A percentile compares a stretch with the other conserved stretches of the same genome.
Conservation (phyloP, 441 rosid genomes). For the Adansonia grandidieri region DNA sequence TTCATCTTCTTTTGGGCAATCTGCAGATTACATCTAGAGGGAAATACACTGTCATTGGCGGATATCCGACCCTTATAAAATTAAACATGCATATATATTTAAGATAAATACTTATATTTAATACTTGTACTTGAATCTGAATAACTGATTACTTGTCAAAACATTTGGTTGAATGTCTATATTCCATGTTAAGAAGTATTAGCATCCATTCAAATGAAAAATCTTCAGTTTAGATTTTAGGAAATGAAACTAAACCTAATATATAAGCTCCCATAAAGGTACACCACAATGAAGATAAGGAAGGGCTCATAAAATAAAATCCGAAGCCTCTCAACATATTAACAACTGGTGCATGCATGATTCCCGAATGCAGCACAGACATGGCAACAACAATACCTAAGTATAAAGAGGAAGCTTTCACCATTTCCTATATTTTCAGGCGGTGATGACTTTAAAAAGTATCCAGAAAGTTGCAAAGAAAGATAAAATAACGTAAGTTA, state of each 20-base stretch:
- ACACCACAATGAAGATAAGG: background rate
- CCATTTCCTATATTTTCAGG: background rate
- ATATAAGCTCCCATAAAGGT: background rate
- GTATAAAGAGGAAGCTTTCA: background rate
- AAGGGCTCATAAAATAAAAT: background rate
- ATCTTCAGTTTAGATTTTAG: background rate
- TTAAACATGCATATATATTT: too few species aligned
- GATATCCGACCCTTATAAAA: too few species aligned
- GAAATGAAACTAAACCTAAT: background rate
- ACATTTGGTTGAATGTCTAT: background rate
- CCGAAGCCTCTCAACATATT: background rate
- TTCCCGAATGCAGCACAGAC: background rate
- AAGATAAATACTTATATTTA: too few species aligned
- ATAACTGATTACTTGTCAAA: conserved; percentile 24
- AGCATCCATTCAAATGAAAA: background rate
- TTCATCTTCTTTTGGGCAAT: conserved; percentile 39
- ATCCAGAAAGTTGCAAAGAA: background rate
- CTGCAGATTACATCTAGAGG: conserved; percentile 27
- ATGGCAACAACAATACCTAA: too few species aligned
- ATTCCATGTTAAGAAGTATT: background rate
- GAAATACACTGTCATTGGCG: conserved; percentile 35
- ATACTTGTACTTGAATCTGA: too few species aligned
- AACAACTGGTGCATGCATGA: background rate
- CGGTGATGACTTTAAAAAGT: background rate
- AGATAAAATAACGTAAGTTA: background rate